A percentile compares a stretch with the other conserved stretches of the same genome.
Evolutionary conservation across 1,139 yeast genomes (phyloP).

Genomic region (Dujonia santamariae): DNA sequence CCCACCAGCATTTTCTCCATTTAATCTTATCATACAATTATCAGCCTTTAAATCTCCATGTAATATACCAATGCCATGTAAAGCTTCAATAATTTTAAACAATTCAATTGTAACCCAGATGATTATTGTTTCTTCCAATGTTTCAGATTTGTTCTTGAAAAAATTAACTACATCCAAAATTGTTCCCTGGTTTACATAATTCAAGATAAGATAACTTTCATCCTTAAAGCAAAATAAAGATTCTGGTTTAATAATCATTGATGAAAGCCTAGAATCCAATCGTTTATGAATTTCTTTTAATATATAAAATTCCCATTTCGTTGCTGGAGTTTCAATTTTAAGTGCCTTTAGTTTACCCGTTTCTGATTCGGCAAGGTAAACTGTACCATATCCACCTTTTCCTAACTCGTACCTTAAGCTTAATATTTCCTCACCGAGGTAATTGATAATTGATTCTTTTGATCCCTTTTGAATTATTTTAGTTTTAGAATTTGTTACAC

Average conservation of each 20-base stretch:
- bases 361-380: constrained; percentile 69
- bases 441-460: constrained; percentile 43
- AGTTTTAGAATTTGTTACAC: constrained; percentile 32
- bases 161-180: constrained; percentile 67
- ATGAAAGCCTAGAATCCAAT: constrained; percentile 11
- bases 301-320: constrained; percentile 82
- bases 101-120: constrained; percentile 65
- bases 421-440: constrained; percentile 49
- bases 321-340: constrained; percentile 69
- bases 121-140: constrained; percentile 60
- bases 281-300: constrained; percentile 52
- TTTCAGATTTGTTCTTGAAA: constrained; percentile 26
- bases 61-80: constrained; percentile 65
- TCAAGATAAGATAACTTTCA: constrained; percentile 71
- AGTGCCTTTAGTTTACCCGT: constrained; percentile 61
- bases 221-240: constrained; percentile 59
- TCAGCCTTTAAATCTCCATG: constrained; percentile 90
- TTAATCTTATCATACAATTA: constrained; percentile 74
- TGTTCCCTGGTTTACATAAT: constrained; percentile 73
- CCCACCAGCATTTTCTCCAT: constrained; percentile 52
- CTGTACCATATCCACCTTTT: constrained; percentile 77
- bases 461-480: constrained; percentile 36
- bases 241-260: constrained; percentile 49
- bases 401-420: constrained; percentile 66
- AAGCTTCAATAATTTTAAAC: constrained; percentile 53